A percentile compares a stretch with the other conserved stretches of the same genome.
Conservation (phyloP, 768 basidiomycete species). For the Lactarius quietus region DNA sequence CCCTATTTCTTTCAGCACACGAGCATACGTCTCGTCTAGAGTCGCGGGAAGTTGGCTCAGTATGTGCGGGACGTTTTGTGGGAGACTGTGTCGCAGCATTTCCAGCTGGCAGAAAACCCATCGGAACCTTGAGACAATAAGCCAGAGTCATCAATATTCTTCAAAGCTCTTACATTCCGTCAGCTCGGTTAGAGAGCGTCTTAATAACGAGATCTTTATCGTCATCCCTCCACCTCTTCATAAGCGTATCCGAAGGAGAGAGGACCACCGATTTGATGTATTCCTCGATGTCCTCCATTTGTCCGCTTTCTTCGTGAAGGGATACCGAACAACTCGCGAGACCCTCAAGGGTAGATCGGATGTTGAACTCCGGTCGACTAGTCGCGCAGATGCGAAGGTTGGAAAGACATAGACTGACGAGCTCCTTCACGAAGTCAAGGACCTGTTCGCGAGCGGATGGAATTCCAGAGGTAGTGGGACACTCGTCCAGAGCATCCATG, state of each 20-base stretch:
- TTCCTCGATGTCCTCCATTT: neutral
- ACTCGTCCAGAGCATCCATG: neutral
- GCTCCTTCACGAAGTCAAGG: neutral
- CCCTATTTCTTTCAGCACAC: neutral
- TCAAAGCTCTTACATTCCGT: neutral
- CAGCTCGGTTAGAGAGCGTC: neutral
- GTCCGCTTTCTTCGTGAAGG: neutral
- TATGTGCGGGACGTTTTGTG: neutral
- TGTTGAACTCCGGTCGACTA: neutral
- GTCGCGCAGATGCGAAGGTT: neutral
- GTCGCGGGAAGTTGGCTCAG: neutral
- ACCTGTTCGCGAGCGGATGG: neutral
- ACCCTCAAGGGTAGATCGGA: neutral
- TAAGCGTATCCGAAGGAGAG: neutral
- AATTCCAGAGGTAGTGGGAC: neutral
- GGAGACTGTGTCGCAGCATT: neutral
- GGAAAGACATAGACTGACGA: neutral
- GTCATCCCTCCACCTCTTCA: neutral
- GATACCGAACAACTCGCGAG: neutral
- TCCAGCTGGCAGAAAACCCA: neutral
- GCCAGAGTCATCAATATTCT: neutral
- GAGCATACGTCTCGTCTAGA: neutral
- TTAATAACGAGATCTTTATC: neutral
- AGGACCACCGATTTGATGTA: neutral
- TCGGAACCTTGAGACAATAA: neutral